Evolutionary conservation across 1,284 basidiomycete genomes (phyloP).

Genomic region (Boletus albobrunnescens): DNA sequence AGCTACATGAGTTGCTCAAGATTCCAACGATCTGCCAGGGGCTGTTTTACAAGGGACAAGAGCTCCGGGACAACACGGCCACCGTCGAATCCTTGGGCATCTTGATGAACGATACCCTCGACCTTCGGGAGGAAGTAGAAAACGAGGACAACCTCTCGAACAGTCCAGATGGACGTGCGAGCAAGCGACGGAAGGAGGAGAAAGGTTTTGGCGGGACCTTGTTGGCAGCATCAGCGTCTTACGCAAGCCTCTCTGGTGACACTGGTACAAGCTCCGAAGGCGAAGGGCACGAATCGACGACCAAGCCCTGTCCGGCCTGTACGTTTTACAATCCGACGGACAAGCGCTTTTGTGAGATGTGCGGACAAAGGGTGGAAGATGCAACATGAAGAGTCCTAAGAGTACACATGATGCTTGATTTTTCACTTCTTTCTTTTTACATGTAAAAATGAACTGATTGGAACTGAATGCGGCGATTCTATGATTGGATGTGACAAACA

Average conservation of each 20-base stretch:
- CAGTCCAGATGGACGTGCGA: slow-evolving; percentile 44
- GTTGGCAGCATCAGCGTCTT: slow-evolving; percentile 31
- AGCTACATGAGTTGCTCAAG: slow-evolving; percentile 57
- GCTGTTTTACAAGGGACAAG: slow-evolving; percentile 56
- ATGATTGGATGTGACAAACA: slow-evolving; percentile 29
- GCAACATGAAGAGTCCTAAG: slow-evolving; percentile 24
- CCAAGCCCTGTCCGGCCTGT: slow-evolving; percentile 42
- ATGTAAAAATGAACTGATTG: slow-evolving; percentile 14
- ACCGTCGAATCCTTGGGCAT: slow-evolving; percentile 62
- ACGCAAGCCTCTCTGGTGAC: slow-evolving; percentile 31
- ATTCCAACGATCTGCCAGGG: slow-evolving; percentile 74
- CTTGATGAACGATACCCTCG: slow-evolving; percentile 59
- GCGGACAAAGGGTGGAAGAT: slow-evolving; percentile 24
- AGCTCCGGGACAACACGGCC: slow-evolving; percentile 60
- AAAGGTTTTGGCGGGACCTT: slow-evolving; percentile 74
- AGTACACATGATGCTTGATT: slow-evolving; percentile 36
- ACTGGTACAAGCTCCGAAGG: slow-evolving; percentile 35
- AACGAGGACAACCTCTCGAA: slow-evolving; percentile 52
- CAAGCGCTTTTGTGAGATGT: slow-evolving; percentile 40
- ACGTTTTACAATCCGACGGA: slow-evolving; percentile 41
- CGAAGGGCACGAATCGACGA: slow-evolving; percentile 31
- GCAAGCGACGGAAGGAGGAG: slow-evolving; percentile 52
- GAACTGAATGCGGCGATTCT: slow-evolving; percentile 24
- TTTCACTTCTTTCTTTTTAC: slow-evolving; percentile 20
- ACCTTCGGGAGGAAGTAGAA: slow-evolving; percentile 61